phyloP scores from a whole-genome alignment of 257 asterid species.

The Lithospermum erythrorhizon region DNA sequence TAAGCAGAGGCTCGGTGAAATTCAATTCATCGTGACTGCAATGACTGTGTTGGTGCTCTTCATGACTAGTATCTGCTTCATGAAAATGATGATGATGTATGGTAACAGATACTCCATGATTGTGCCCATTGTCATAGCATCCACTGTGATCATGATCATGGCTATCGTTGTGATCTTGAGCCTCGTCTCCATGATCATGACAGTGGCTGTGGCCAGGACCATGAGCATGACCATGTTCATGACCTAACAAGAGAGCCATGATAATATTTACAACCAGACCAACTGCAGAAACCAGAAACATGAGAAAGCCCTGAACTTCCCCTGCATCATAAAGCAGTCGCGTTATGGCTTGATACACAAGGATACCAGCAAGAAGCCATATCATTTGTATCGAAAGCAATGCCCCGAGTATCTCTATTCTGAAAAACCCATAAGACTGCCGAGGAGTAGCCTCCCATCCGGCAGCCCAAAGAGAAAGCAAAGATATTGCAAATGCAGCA shows the following conservation, averaged over 20 bases:
- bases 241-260: slow-evolving; percentile 79
- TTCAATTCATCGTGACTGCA: slow-evolving; percentile 21
- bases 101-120: slow-evolving; percentile 14
- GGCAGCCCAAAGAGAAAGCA: slow-evolving; percentile 87
- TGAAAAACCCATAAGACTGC: slow-evolving; percentile 80
- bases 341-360: slow-evolving; percentile 79
- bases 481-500: slow-evolving; percentile 84
- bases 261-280: slow-evolving; percentile 67
- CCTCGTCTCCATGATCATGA: slow-evolving; percentile 20
- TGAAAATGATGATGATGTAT: slow-evolving; percentile 28
- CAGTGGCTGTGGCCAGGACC: slow-evolving; percentile 35
- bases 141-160: not conserved
- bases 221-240: slow-evolving; percentile 62
- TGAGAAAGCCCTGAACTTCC: slow-evolving; percentile 72
- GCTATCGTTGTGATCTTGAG: slow-evolving; percentile 10
- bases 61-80: slow-evolving; percentile 5
- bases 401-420: slow-evolving; percentile 86
- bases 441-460: slow-evolving; percentile 98
- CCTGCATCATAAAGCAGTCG: slow-evolving; percentile 49
- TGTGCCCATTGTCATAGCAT: slow-evolving; percentile 21
- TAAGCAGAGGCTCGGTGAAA: slow-evolving; percentile 36
- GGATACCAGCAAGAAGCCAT: slow-evolving; percentile 94
- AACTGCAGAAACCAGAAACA: slow-evolving; percentile 76
- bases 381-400: slow-evolving; percentile 81
- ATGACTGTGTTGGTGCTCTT: slow-evolving; percentile 24